phyloP scores from a whole-genome alignment of 805 yeast species.

The Candida berthetii region DNA sequence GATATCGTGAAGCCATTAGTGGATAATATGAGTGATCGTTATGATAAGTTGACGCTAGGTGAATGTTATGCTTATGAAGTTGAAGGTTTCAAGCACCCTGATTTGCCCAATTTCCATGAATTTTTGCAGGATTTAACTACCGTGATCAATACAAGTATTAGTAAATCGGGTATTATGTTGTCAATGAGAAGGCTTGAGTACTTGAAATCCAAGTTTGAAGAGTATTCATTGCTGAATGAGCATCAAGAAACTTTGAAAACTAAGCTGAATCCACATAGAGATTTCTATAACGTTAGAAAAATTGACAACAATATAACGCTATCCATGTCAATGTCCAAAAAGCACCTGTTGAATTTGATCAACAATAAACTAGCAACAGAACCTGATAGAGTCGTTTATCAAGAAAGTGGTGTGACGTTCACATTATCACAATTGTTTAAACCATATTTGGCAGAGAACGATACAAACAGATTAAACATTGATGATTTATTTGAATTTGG shows the following conservation, averaged over 20 bases:
- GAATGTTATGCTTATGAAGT: conserved; percentile 18
- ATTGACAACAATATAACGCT: conserved; percentile 87
- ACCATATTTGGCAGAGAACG: conserved; percentile 24
- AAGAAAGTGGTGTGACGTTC: conserved; percentile 15
- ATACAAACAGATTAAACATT: conserved; percentile 18
- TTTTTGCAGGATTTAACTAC: conserved; percentile 24
- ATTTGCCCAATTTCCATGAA: conserved; percentile 22
- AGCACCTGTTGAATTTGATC: conserved; percentile 50
- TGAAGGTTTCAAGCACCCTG: conserved; percentile 9
- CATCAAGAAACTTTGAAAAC: conserved; percentile 27
- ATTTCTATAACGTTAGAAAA: conserved; percentile 37
- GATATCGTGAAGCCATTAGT: conserved; percentile 5
- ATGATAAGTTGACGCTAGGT: neutral
- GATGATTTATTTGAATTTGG: conserved; percentile 24
- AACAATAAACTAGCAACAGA: conserved; percentile 28
- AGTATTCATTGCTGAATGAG: conserved; percentile 26
- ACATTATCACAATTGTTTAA: conserved; percentile 18
- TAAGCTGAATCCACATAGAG: conserved; percentile 33
- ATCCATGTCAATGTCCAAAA: conserved; percentile 97
- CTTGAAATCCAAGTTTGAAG: conserved; percentile 27
- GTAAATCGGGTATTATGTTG: conserved; percentile 7
- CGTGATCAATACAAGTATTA: conserved; percentile 12
- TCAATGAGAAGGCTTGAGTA: conserved; percentile 24
- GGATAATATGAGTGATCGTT: neutral
- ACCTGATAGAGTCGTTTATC: conserved; percentile 27